These are phyloP conservation scores for Creolimax fragrantissima DNA, from an alignment of 78 protist species.

Conservation along the genomic window DNA sequence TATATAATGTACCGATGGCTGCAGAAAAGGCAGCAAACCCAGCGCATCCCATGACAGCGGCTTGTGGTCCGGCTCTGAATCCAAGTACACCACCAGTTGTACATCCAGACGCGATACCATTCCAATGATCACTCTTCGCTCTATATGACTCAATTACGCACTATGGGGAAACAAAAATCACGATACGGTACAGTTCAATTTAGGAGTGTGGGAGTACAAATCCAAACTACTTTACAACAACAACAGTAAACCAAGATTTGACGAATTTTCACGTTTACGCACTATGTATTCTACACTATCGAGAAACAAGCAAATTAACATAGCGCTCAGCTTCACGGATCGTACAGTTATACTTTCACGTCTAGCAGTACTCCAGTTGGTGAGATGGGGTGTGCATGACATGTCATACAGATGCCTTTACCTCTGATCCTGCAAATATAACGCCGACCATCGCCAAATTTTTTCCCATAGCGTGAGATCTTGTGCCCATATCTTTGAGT, in stretches of 20 bases:
- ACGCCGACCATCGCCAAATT: neutral
- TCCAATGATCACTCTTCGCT: neutral
- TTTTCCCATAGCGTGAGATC: neutral
- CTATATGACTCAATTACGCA: neutral
- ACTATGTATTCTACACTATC: too few species aligned
- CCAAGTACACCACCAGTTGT: neutral
- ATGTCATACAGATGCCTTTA: neutral
- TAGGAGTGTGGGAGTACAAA: too few species aligned
- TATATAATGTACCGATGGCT: neutral
- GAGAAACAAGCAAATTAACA: too few species aligned
- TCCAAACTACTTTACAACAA: too few species aligned
- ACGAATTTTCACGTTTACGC: too few species aligned
- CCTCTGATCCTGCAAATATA: slow-evolving; percentile 7
- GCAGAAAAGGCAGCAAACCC: slow-evolving; percentile 14
- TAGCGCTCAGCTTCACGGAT: too few species aligned
- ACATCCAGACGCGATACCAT: neutral
- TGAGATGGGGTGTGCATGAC: too few species aligned
- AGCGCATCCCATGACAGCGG: neutral
- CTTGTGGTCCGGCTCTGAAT: neutral
- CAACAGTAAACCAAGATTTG: too few species aligned
- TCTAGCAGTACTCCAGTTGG: too few species aligned
- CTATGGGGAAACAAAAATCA: too few species aligned
- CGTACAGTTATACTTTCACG: too few species aligned
- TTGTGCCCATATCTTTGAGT: neutral
- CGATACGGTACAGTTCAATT: too few species aligned